Base-by-base conservation (phyloP, 2,329 filamentous ascomycete species). In the Trichoderma endophyticum region DNA sequence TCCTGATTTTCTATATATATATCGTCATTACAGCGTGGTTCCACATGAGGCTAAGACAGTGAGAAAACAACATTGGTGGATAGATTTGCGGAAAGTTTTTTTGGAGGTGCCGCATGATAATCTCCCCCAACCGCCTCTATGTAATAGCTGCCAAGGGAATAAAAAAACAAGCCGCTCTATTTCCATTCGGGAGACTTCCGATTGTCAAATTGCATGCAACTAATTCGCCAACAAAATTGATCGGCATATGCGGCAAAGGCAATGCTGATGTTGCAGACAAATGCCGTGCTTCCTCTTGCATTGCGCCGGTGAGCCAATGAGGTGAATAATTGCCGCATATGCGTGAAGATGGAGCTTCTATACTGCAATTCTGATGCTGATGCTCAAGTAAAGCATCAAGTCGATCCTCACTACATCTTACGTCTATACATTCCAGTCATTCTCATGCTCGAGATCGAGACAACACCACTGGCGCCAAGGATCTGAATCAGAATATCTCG, bases 1-100 rank as follows among this genome's bases (percentile, higher is more conserved):
- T 48, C 11, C 18, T 18, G 1, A 6, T 59, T 18, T 43, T 28
- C 54, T 43, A 59, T 59, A 28, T 59, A 39, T 39, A 18, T 56
- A 14, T 57, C 24, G 24, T 21, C 54, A 56, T 30, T 36, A 15
- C n/a, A 28, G n/a, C 34, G 30, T 30, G 51, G 48, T 39, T 59
- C 54, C 54, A 57, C 65, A 30, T 15, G n/a, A 59, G 9, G 24
- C n/a, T 28, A 32, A 18, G 54, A 59, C n/a, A 43, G 8, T 26
- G 14, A 24, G 7, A 32, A 59, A 9, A 8, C 24, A 43, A 43
- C 34, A 68, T 68, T 68, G 65, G 65, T 59, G 65, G 65, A 68
- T 59, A 59, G 65, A 68, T 68, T 68, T 43, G 51, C 65, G 65
- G 65, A 59, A 68, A 68, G 65, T 36, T 59, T 68, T 67, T 57